A percentile compares a stretch with the other conserved stretches of the same genome.
Conservation (phyloP, 768 basidiomycete species). For the Amanita rimosa region DNA sequence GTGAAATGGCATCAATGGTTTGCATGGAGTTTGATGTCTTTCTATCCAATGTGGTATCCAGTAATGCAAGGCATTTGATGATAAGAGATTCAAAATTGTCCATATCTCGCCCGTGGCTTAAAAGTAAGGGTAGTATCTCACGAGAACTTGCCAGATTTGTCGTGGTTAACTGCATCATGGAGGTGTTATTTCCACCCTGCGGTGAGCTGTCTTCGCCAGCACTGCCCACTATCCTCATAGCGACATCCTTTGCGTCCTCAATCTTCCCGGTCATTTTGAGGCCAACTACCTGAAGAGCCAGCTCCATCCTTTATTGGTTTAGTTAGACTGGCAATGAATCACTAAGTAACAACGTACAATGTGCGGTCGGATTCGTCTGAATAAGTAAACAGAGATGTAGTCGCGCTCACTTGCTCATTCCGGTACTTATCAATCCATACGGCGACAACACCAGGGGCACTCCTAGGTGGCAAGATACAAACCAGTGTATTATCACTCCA, state of each 20-base stretch:
- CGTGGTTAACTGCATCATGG: slow-evolving; percentile 46
- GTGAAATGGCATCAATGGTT: slow-evolving; percentile 50
- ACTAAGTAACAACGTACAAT: slow-evolving; percentile 38
- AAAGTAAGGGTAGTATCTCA: slow-evolving; percentile 47
- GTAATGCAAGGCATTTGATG: slow-evolving; percentile 67
- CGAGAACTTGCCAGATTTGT: slow-evolving; percentile 24
- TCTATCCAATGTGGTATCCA: slow-evolving; percentile 52
- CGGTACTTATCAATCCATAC: slow-evolving; percentile 80
- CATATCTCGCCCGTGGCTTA: slow-evolving; percentile 40
- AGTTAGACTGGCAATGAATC: slow-evolving; percentile 4
- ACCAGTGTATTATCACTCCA: slow-evolving; percentile 94
- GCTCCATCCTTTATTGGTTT: slow-evolving; percentile 64
- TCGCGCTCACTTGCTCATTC: slow-evolving; percentile 35
- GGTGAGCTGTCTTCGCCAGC: slow-evolving; percentile 34
- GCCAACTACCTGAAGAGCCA: slow-evolving; percentile 90
- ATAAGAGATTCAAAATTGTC: slow-evolving; percentile 67
- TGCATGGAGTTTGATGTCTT: slow-evolving; percentile 30
- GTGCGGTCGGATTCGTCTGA: slow-evolving; percentile 84
- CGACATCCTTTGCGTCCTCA: slow-evolving; percentile 87
- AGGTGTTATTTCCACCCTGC: slow-evolving; percentile 19
- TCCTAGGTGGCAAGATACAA: slow-evolving; percentile 78
- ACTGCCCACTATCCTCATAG: slow-evolving; percentile 82
- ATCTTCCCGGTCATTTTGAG: slow-evolving; percentile 95
- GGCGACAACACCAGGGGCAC: slow-evolving; percentile 73
- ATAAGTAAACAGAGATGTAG: slow-evolving; percentile 75